Evolutionary conservation across 495 filamentous ascomycete species (phyloP), one percentile per base, ranked within the genome.

Genomic region (Aspergillus olivimuriae): DNA sequence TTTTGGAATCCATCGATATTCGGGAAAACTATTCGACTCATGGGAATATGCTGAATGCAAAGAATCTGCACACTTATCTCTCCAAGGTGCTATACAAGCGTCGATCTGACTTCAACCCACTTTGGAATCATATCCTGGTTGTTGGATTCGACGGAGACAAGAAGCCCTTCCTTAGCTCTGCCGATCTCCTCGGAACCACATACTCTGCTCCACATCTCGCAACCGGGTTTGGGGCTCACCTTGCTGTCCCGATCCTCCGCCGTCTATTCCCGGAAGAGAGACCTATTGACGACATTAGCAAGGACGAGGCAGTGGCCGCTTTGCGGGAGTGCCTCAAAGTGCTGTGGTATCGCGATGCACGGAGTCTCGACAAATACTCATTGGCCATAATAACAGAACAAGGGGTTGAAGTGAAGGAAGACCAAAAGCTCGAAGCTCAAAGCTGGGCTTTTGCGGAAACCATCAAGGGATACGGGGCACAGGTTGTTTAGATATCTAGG

Each of bases 251-350:
- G 24, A 83, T 98, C 48, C 75, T 98, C 70, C 81, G 92, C 51
- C 77, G 79, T 46, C 64, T 83, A 43, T 87, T 86, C 33, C 85
- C 84, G 14, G 88, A 94, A 57, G 92, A 95, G 65, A 82, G 62
- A 39, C 72, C 83, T 23, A 81, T 85, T 18, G 75, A 76, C 46
- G 63, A 73, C 34, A 69, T 96, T 43, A 84, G 71, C 34, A 77
- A 78, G 55, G 91, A 97, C 55, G 60, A 84, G 63, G 92, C 92
- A 32, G 73, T 95, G 37, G 72, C 78, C 19, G 76, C 86, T 11
- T 68, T 97, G 44, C 83, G 83, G 69, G 85, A 95, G 66, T 94
- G 87, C 62, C 88, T 98, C 85, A 97, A 97, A 76, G 90, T 97
- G 44, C 75, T 98, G 43, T 98, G 89, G 73, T 98, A 98, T 72